Base-by-base conservation (phyloP, 2,329 filamentous ascomycete species). In the Diaporthe citriasiana region DNA sequence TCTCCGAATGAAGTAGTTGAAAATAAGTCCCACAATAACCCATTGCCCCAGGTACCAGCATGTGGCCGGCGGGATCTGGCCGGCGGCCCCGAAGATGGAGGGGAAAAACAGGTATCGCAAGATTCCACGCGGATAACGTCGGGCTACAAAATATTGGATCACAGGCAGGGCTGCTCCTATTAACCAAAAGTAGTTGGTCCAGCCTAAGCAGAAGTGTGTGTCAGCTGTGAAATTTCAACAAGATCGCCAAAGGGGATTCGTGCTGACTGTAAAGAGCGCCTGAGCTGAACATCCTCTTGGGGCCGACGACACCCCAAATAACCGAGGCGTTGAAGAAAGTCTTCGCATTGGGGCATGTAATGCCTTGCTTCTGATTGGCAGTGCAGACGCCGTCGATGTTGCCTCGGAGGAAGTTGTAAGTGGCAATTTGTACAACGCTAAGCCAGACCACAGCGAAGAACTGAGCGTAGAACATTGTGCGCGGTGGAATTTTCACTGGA, bases 251-350 rank as follows among this genome's bases (percentile, higher is more conserved):
- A 30, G 15, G 19, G 33, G 27, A 55, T 15, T 33, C 27, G 17
- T 33, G 51, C 51, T 55, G 33, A 27, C 40, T 55, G 55, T 59
- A 71, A n/a, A 71, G 55, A 25, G 69, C 55, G 2, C 69, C 69
- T 25, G 55, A 15, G 55, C 85, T 85, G 78, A 89, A 89, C 77
- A 89, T 86, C 53, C 87, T 85, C n/a, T 82, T 79, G 0, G 89
- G 88, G 0, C 89, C 90, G 72, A 92, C 90, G 25, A 90, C 84
- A 73, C 90, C 90, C 90, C 90, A 91, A 72, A 91, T 87, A 8
- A 91, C 85, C 27, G 88, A 89, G 35, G 87, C 87, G 33, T 89
- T 90, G 82, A 89, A 92, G 79, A 91, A 92, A 0, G 90, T 89
- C 33, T 86, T 86, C 22, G 87, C 88, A 47, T 85, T 85, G 12